Percentiles rank a stretch among this genome's conserved stretches.
These are phyloP conservation scores for Gymnopus androsaceus DNA, from an alignment of 1,284 basidiomycete species.

Conservation along the genomic window DNA sequence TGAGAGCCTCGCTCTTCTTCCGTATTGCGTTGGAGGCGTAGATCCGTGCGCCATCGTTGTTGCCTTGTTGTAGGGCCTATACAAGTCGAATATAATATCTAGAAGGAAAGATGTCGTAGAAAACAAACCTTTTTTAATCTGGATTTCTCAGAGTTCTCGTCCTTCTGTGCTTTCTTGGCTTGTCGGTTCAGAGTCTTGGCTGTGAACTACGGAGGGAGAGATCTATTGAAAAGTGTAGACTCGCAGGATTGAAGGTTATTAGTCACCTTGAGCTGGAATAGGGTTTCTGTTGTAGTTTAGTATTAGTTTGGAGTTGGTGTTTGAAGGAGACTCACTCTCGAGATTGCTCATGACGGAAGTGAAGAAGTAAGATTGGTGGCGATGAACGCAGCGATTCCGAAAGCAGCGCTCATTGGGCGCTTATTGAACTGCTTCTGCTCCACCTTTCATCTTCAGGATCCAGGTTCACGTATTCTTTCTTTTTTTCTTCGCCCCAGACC, in stretches of 20 bases:
- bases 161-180: constrained; percentile 95
- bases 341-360: constrained; percentile 75
- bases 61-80: constrained; percentile 96
- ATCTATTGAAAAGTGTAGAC: constrained; percentile 19
- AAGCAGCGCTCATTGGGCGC: neutral
- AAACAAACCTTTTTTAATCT: constrained; percentile 84
- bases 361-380: constrained; percentile 6
- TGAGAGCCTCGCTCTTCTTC: constrained; percentile 96
- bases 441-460: too few relatives aligned
- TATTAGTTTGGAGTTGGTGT: constrained; percentile 7
- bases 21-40: constrained; percentile 98
- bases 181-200: constrained; percentile 91
- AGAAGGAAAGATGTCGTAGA: constrained; percentile 2
- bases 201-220: constrained; percentile 70
- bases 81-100: neutral
- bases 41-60: constrained; percentile 97
- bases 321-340: constrained; percentile 71
- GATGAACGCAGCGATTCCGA: too few relatives aligned
- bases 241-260: neutral
- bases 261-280: constrained; percentile 90
- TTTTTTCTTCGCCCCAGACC: too few relatives aligned
- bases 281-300: constrained; percentile 69
- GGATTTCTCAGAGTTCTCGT: constrained; percentile 83
- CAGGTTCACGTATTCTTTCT: too few relatives aligned
- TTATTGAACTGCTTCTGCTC: neutral